phyloP scores from a whole-genome alignment of 1,284 basidiomycete species.

The Pterulicium gracile region DNA sequence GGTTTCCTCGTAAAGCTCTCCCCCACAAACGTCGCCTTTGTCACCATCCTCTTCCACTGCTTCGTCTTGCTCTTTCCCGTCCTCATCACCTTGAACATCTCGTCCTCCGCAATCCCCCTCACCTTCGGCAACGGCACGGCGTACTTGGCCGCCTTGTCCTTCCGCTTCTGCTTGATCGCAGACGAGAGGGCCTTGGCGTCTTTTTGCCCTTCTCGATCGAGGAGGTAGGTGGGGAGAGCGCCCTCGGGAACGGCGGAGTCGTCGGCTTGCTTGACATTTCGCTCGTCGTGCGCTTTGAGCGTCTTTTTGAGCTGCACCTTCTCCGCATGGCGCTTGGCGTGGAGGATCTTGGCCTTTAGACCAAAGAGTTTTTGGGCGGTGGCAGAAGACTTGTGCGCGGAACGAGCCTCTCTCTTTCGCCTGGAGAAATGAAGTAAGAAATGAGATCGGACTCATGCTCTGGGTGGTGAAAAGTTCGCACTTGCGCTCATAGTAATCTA shows the following conservation, averaged over 20 bases:
- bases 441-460: slow-evolving; percentile 4
- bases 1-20: slow-evolving; percentile 98
- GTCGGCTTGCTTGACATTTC: slow-evolving; percentile 93
- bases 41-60: slow-evolving; percentile 99
- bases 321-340: slow-evolving; percentile 92
- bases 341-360: slow-evolving; percentile 95
- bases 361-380: slow-evolving; percentile 92
- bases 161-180: slow-evolving; percentile 97
- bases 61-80: slow-evolving; percentile 97
- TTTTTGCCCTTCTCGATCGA: slow-evolving; percentile 95
- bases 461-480: slow-evolving; percentile 25
- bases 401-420: slow-evolving; percentile 90
- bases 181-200: slow-evolving; percentile 97
- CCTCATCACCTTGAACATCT: slow-evolving; percentile 99
- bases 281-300: slow-evolving; percentile 97
- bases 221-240: slow-evolving; percentile 88
- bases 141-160: slow-evolving; percentile 98
- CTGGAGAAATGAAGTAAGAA: slow-evolving; percentile 27
- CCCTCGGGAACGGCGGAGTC: slow-evolving; percentile 74
- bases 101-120: slow-evolving; percentile 96
- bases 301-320: slow-evolving; percentile 99
- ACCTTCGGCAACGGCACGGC: slow-evolving; percentile 96
- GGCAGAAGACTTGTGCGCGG: slow-evolving; percentile 81
- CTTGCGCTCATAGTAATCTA: slow-evolving; percentile 83
- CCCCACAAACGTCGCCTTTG: slow-evolving; percentile 98